A percentile compares a stretch with the other conserved stretches of the same genome.
phyloP scores from a whole-genome alignment of 2,329 filamentous ascomycete genomes.

The Xylaria sp. region DNA sequence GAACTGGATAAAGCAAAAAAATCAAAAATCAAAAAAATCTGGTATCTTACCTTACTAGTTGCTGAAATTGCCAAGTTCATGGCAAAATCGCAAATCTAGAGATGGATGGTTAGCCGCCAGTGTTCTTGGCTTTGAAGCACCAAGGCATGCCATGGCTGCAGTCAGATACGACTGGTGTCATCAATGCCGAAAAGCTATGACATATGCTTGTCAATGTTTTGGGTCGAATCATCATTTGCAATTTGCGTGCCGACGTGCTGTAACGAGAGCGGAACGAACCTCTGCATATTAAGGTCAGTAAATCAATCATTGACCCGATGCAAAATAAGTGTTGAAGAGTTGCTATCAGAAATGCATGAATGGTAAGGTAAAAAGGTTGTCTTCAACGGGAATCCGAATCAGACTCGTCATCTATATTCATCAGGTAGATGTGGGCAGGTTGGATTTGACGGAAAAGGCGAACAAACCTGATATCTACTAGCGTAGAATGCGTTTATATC shows the following conservation, averaged over 20 bases:
- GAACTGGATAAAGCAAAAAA: conserved; percentile 24
- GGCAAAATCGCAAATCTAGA: conserved; percentile 11
- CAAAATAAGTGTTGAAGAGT: conserved; percentile 10
- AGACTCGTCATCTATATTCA: conserved; percentile 68
- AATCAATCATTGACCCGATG: not conserved
- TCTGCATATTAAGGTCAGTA: conserved; percentile 20
- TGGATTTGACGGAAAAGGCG: not conserved
- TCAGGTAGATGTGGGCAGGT: conserved; percentile 48
- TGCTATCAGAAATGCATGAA: conserved; percentile 57
- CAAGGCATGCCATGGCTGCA: conserved; percentile 34
- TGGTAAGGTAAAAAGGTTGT: conserved; percentile 62
- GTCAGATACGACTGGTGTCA: conserved; percentile 56
- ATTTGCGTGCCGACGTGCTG: conserved; percentile 5
- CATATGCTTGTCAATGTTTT: conserved; percentile 96
- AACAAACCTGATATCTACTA: conserved; percentile 18
- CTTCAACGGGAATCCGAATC: conserved; percentile 67
- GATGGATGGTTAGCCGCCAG: conserved; percentile 39
- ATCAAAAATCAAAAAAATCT: conserved; percentile 5
- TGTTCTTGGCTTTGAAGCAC: conserved; percentile 5
- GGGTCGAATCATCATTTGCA: conserved; percentile 79
- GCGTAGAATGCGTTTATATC: no score
- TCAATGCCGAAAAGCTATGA: conserved; percentile 72
- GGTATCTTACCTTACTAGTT: conserved; percentile 27
- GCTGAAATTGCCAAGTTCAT: not conserved
- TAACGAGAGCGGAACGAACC: conserved; percentile 23